Evolutionary conservation across 768 basidiomycete species (phyloP).

Genomic region (Cystobasidium onofrii): DNA sequence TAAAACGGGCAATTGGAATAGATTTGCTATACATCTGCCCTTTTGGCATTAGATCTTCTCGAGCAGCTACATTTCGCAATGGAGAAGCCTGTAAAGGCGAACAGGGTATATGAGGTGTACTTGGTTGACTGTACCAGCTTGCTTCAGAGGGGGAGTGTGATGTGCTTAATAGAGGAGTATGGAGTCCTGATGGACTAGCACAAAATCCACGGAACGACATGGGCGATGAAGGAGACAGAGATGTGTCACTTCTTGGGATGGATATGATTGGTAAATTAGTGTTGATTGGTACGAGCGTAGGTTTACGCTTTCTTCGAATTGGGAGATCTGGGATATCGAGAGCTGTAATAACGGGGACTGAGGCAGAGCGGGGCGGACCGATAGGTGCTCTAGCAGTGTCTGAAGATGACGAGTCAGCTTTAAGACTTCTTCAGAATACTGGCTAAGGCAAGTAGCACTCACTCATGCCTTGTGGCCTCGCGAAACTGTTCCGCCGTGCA

Average conservation of each 20-base stretch:
- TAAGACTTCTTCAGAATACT: no score
- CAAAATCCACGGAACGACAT: neutral
- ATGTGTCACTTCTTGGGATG: neutral
- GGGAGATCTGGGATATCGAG: neutral
- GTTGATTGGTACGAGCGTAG: constrained; percentile 9
- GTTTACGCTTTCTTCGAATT: neutral
- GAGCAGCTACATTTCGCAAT: neutral
- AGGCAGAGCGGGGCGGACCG: neutral
- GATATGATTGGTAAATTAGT: neutral
- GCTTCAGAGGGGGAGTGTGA: no score
- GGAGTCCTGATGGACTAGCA: neutral
- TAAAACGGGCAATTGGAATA: constrained; percentile 1
- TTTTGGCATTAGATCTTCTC: neutral
- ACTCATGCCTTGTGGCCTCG: neutral
- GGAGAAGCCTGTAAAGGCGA: neutral
- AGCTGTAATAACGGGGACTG: neutral
- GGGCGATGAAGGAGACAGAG: neutral
- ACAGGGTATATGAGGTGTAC: no score
- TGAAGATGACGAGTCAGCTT: no score
- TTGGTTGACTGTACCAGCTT: no score
- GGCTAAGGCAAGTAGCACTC: no score
- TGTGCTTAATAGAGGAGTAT: no score
- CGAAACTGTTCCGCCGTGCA: neutral
- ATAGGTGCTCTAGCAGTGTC: no score
- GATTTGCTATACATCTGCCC: neutral